Evolutionary conservation across 305 asterid genomes (phyloP).

Genomic region (Fraxinus sp.): DNA sequence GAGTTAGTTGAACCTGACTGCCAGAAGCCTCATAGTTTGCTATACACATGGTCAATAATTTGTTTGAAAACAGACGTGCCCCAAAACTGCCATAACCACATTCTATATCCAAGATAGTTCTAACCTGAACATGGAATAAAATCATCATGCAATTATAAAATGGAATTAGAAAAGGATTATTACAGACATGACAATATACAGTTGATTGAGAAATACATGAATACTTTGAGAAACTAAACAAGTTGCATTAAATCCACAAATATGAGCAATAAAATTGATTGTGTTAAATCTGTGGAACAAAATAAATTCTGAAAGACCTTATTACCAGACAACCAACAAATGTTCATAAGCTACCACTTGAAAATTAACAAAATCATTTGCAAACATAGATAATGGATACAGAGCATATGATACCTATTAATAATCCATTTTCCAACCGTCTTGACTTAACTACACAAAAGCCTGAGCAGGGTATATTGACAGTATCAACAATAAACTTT

Average conservation of each 20-base stretch:
- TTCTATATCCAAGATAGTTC: slow-evolving; percentile 87
- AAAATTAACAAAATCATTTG: slow-evolving; percentile 8
- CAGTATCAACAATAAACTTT: background rate
- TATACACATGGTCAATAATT: slow-evolving; percentile 82
- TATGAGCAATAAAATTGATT: background rate
- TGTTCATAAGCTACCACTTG: background rate
- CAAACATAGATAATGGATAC: background rate
- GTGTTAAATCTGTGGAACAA: background rate
- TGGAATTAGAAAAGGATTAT: background rate
- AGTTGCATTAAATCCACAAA: background rate
- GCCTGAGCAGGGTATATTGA: background rate
- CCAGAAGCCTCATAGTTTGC: slow-evolving; percentile 97
- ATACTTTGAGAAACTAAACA: background rate
- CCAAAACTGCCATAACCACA: slow-evolving; percentile 99
- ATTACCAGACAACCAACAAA: background rate
- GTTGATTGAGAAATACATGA: background rate
- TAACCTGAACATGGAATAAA: slow-evolving; percentile 55
- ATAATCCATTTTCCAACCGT: background rate
- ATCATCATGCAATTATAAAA: slow-evolving; percentile 9
- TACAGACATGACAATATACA: slow-evolving; percentile 1
- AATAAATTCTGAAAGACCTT: background rate
- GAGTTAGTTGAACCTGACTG: slow-evolving; percentile 96
- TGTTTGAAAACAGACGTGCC: slow-evolving; percentile 78
- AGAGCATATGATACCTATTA: background rate
- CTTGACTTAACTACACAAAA: slow-evolving; percentile 1